phyloP scores from a whole-genome alignment of 306 rosid species.

The Vigna hirtella region DNA sequence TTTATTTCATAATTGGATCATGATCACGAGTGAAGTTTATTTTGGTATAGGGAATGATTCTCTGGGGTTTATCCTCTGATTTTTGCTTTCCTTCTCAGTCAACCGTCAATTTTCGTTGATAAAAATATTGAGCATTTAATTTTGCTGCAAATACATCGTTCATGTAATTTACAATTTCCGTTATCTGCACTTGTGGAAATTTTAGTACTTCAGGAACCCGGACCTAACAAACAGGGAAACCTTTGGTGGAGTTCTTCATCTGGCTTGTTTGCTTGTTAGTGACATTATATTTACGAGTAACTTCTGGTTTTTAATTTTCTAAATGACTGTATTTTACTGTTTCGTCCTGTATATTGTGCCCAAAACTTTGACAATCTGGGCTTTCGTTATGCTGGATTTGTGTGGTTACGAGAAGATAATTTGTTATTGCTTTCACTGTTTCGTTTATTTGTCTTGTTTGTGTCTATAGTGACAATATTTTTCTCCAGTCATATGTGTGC shows the following conservation, averaged over 20 bases:
- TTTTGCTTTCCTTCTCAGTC: slow-evolving; percentile 39
- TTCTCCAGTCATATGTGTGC: slow-evolving; percentile 17
- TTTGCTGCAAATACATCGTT: not conserved
- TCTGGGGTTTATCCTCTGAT: slow-evolving; percentile 42
- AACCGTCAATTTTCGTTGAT: slow-evolving; percentile 10
- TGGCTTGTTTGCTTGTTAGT: not conserved
- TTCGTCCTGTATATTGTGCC: slow-evolving; percentile 6
- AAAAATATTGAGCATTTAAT: not conserved
- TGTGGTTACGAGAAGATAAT: slow-evolving; percentile 18
- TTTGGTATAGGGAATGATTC: slow-evolving; percentile 18
- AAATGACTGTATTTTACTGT: slow-evolving; percentile 12
- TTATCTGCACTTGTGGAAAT: slow-evolving; percentile 7
- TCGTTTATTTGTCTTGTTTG: slow-evolving; percentile 30
- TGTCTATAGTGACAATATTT: slow-evolving; percentile 14
- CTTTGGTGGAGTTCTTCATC: slow-evolving; percentile 14
- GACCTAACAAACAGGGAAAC: slow-evolving; percentile 7
- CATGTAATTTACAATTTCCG: slow-evolving; percentile 22
- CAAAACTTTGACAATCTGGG: not conserved
- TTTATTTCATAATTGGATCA: not conserved
- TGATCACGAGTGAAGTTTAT: slow-evolving; percentile 15
- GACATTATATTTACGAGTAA: not conserved
- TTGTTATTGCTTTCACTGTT: slow-evolving; percentile 4
- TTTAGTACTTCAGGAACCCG: slow-evolving; percentile 12
- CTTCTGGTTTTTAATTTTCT: not conserved
- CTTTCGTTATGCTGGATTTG: not conserved